Evolutionary conservation across 2,329 filamentous ascomycete species (phyloP).

Genomic region (Botrytis paeoniae): DNA sequence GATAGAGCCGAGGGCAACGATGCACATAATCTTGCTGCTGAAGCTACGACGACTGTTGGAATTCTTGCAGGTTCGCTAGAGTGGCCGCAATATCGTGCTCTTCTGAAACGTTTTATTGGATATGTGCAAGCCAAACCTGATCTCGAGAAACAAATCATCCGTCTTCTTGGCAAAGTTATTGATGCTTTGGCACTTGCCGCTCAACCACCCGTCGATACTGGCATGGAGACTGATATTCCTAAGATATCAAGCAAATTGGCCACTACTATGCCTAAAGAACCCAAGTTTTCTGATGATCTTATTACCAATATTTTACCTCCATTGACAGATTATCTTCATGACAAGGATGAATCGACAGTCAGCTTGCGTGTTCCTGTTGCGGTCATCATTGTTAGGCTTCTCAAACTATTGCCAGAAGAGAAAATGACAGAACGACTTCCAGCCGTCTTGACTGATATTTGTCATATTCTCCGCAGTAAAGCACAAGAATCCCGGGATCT

Average conservation of each 20-base stretch:
- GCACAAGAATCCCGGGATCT: conserved; percentile 86
- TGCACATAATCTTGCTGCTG: conserved; percentile 81
- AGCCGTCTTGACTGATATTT: conserved; percentile 84
- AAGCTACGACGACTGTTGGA: conserved; percentile 79
- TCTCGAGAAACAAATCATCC: conserved; percentile 79
- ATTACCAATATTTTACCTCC: conserved; percentile 73
- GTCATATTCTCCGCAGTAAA: conserved; percentile 86
- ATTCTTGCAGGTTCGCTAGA: conserved; percentile 72
- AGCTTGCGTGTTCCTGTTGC: conserved; percentile 89
- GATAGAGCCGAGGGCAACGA: conserved; percentile 70
- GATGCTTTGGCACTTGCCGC: conserved; percentile 67
- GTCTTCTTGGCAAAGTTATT: conserved; percentile 75
- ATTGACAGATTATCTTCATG: conserved; percentile 79
- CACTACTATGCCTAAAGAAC: conserved; percentile 61
- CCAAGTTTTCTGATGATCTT: conserved; percentile 70
- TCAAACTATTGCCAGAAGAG: conserved; percentile 72
- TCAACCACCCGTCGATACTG: conserved; percentile 33
- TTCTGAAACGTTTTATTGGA: conserved; percentile 78
- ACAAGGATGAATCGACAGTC: conserved; percentile 93
- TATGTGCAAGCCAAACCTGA: conserved; percentile 80
- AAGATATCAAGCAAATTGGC: conserved; percentile 49
- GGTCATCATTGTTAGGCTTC: conserved; percentile 81
- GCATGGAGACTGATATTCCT: conserved; percentile 37
- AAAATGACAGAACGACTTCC: conserved; percentile 74
- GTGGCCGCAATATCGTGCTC: conserved; percentile 85